Conservation (phyloP, 1,284 basidiomycete species). For the Marasmius tenuissimus region DNA sequence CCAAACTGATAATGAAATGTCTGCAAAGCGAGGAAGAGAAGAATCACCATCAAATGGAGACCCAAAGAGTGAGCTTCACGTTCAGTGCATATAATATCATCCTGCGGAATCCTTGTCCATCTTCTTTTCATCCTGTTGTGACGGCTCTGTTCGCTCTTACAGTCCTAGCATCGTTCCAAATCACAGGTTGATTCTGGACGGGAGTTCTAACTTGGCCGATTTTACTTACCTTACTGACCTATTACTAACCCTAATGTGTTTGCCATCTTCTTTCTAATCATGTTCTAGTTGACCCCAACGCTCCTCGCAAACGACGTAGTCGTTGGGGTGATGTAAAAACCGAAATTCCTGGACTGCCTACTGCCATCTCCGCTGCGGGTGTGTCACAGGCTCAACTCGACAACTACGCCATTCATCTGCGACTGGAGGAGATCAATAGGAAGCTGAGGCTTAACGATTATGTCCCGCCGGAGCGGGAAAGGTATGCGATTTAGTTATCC, state of each 20-base stretch:
- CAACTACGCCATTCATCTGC: constrained; percentile 92
- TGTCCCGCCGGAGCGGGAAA: constrained; percentile 92
- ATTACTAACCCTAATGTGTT: constrained; percentile 57
- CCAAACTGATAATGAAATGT: constrained; percentile 54
- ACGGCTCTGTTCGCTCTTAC: constrained; percentile 21
- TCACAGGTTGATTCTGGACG: constrained; percentile 28
- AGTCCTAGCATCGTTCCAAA: constrained; percentile 20
- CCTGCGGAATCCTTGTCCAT: constrained; percentile 21
- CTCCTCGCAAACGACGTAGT: constrained; percentile 88
- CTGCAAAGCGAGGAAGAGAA: constrained; percentile 57
- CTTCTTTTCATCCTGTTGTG: constrained; percentile 25
- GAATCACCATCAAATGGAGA: constrained; percentile 54
- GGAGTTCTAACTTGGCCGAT: constrained; percentile 29
- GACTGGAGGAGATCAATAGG: constrained; percentile 96
- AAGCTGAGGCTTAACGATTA: constrained; percentile 94
- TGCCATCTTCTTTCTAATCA: constrained; percentile 33
- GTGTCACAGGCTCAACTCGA: constrained; percentile 92
- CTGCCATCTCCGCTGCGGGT: constrained; percentile 87
- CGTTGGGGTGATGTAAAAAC: constrained; percentile 93
- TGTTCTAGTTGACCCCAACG: constrained; percentile 69
- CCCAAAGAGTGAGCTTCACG: constrained; percentile 53
- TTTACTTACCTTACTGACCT: constrained; percentile 44
- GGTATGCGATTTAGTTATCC: constrained; percentile 42
- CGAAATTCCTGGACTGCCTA: constrained; percentile 88
- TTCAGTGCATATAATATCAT: background rate